Percentiles rank a stretch among this genome's conserved stretches.
phyloP scores from a whole-genome alignment of 1,284 basidiomycete species.

The Ceratobasidium sp. region DNA sequence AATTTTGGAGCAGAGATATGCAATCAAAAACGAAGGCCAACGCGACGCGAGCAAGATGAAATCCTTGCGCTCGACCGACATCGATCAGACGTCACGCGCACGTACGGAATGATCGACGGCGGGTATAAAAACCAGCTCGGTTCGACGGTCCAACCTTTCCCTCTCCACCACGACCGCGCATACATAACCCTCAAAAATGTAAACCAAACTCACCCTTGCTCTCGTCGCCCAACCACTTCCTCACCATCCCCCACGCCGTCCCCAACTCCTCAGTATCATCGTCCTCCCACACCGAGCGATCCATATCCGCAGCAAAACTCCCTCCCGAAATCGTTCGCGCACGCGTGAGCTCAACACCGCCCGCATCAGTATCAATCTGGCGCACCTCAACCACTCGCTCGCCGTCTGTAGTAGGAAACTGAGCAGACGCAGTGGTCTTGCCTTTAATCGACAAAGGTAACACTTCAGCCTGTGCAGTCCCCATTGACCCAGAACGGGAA shows the following conservation, averaged over 20 bases:
- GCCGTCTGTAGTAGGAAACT: neutral
- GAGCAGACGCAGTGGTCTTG: neutral
- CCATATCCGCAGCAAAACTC: conserved; percentile 20
- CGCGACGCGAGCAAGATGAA: neutral
- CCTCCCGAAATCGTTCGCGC: conserved; percentile 24
- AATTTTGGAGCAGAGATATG: neutral
- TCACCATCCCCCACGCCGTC: conserved; percentile 23
- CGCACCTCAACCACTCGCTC: conserved; percentile 19
- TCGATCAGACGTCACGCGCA: conserved; percentile 11
- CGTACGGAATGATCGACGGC: neutral
- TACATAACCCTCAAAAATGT: neutral
- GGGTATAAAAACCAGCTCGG: neutral
- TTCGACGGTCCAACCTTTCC: neutral
- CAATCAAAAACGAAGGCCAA: neutral
- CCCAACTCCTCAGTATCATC: conserved; percentile 26
- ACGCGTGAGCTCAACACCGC: neutral
- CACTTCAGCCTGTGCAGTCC: neutral
- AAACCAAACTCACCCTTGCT: conserved; percentile 21
- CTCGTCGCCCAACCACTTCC: conserved; percentile 34
- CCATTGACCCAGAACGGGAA: neutral
- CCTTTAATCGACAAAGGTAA: conserved; percentile 9
- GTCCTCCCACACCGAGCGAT: conserved; percentile 39
- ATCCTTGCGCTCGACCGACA: neutral
- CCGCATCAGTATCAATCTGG: neutral
- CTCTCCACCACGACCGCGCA: neutral